phyloP scores from a whole-genome alignment of 2,329 filamentous ascomycete species.

The Aspergillus pseudoglaucus region DNA sequence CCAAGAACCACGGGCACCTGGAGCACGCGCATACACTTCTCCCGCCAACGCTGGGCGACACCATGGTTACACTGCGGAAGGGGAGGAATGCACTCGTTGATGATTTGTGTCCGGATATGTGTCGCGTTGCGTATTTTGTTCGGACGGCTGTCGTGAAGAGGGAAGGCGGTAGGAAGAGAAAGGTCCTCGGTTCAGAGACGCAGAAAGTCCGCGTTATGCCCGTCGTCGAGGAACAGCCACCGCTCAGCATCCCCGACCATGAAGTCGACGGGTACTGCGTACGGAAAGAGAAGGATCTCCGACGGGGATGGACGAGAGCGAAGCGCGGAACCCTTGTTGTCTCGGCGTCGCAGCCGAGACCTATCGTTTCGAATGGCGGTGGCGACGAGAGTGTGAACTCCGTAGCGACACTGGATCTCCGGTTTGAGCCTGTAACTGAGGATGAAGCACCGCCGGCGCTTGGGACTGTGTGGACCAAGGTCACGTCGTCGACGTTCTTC shows the following conservation, averaged over 20 bases:
- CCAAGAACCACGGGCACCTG: slow-evolving; percentile 45
- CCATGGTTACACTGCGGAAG: slow-evolving; percentile 37
- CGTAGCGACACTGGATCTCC: slow-evolving; percentile 50
- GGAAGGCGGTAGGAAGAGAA: slow-evolving; percentile 28
- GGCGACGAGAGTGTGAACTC: slow-evolving; percentile 42
- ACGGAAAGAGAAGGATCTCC: slow-evolving; percentile 54
- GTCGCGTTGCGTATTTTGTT: slow-evolving; percentile 53
- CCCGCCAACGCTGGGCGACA: slow-evolving; percentile 57
- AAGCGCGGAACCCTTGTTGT: slow-evolving; percentile 54
- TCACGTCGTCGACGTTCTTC: slow-evolving; percentile 55
- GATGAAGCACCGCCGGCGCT: slow-evolving; percentile 49
- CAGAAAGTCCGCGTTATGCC: slow-evolving; percentile 57
- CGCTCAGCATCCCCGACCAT: slow-evolving; percentile 45
- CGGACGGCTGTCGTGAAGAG: slow-evolving; percentile 41
- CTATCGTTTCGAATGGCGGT: slow-evolving; percentile 38
- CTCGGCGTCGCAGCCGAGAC: slow-evolving; percentile 52
- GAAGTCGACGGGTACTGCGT: slow-evolving; percentile 45
- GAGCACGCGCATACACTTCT: slow-evolving; percentile 51
- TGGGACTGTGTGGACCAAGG: slow-evolving; percentile 46
- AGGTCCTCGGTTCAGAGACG: slow-evolving; percentile 44
- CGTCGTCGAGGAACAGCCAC: slow-evolving; percentile 53
- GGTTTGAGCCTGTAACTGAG: slow-evolving; percentile 52
- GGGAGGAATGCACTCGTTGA: slow-evolving; percentile 41
- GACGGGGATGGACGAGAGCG: slow-evolving; percentile 53
- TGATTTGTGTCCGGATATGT: slow-evolving; percentile 59